Base-by-base conservation (phyloP, 106 monocot species). In the Chionographis japonica region DNA sequence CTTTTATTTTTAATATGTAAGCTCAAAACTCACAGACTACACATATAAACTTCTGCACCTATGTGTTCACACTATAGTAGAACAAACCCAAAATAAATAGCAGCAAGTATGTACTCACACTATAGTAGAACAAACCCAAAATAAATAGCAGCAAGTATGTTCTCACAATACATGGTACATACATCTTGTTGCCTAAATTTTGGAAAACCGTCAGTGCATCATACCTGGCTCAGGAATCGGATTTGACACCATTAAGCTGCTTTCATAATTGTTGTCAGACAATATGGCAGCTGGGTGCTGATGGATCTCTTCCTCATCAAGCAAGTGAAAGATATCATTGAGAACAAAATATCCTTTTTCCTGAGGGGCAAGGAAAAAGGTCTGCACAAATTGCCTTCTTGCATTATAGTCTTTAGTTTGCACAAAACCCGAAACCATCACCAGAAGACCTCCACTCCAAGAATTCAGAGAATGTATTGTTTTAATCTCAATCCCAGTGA, bases 311-410 rank as follows among this genome's bases (percentile, higher is more conserved):
- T 93, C 85, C 67, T 81, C 81, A 8, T 93, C 92, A 74, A 86
- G 73, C 40, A 83, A 79, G 11, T 93, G 88, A 60, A 88, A 81
- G 12, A 88, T 73, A 66, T 93, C 92, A 56, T 79, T 88, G 14
- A 93, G 92, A 75, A 93, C 74, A 79, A 85, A 93, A 77, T 81
- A 93, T 62, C 88, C 88, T 61, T 85, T 88, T 54, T 93, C 92
- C 65, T 93, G 92, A 20, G 92, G 88, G 20, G 92, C 92, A 66
- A 93, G 88, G 67, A 88, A 88, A 77, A 93, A 93, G 16, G 86
- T 85, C 61, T 93, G 92, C 38, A 85, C 72, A 72, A 93, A 93
- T 64, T 83, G 80, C 64, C 86, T 75, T 60, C 68, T 76, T 10
- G 35, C 42, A 56, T 68, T 74, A 38, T 62, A 83, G 51, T 88